Percentiles rank a stretch among this genome's conserved stretches.
Evolutionary conservation across 345 rosid species (phyloP).

Genomic region (Balakata baccata): DNA sequence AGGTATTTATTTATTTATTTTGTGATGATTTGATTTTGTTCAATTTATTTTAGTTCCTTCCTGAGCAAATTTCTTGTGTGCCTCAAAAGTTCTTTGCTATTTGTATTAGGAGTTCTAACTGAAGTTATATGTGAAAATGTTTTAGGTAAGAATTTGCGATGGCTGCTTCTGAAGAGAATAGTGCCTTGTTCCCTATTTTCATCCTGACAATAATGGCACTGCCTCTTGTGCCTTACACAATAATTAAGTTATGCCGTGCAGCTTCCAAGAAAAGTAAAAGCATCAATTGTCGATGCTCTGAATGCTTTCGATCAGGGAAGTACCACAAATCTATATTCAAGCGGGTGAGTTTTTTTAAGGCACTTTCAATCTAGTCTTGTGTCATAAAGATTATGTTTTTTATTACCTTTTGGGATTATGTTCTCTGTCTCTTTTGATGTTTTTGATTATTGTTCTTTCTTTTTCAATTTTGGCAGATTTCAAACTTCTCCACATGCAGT

Average conservation of each 20-base stretch:
- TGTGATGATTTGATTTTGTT: not conserved
- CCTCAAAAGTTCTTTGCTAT: not conserved
- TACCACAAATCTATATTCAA: conserved; percentile 78
- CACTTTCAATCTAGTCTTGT: not conserved
- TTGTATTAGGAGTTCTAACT: not conserved
- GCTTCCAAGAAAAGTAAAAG: conserved; percentile 63
- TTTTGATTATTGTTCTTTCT: conserved; percentile 8
- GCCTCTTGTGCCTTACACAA: conserved; percentile 84
- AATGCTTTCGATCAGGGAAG: conserved; percentile 81
- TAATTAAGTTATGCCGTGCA: conserved; percentile 65
- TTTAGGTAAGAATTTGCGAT: conserved; percentile 32
- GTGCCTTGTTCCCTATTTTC: conserved; percentile 88
- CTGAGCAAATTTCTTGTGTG: not conserved
- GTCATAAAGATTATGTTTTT: not conserved
- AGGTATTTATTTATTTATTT: not conserved
- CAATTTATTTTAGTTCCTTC: not conserved
- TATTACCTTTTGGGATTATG: not conserved
- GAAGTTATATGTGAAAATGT: not conserved
- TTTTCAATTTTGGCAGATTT: conserved; percentile 52
- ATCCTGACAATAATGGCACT: conserved; percentile 93
- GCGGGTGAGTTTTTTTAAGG: conserved; percentile 41
- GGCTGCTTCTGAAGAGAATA: conserved; percentile 92
- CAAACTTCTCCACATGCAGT: conserved; percentile 88
- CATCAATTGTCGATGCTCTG: conserved; percentile 77
- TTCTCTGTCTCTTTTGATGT: not conserved